Base-by-base conservation (phyloP, 495 filamentous ascomycete species). In the Talaromyces ruber region DNA sequence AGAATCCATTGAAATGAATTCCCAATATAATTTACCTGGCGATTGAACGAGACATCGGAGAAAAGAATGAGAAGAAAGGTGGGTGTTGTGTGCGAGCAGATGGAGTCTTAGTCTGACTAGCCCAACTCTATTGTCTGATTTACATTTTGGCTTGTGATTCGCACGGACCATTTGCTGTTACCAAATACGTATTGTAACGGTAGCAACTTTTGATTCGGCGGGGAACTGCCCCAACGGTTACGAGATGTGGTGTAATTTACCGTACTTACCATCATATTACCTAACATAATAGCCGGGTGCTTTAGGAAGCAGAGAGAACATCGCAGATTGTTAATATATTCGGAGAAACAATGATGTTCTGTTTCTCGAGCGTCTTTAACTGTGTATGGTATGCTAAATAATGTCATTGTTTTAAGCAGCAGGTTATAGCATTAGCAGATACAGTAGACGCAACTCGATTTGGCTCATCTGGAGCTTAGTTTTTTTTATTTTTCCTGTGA, bases 1-100 rank as follows among this genome's bases (percentile, higher is more conserved):
- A 65, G 71, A 67, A 70, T 76, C 72, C 75, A 79, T 79, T 67
- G 64, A 63, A 64, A 63, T 62, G 65, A 63, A 32, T 28, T 6
- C 50, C 6, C 21, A 28, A 18, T 4, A 4, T 4, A n/a, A 16
- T 7, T 54, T 26, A 54, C 26, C 51, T 25, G 7, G 22, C 21
- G 51, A 54, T n/a, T 54, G 62, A 64, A 59, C 51, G 55, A 62
- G 63, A 62, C 32, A 37, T 39, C 8, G 29, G 16, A 55, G 26
- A 11, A 8, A 30, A 55, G 24, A 30, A 26, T 12, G n/a, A 55
- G 12, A 29, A 18, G 53, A 34, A 18, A 56, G 28, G 34, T 14
- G 34, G 51, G 8, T 26, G 22, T 54, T 54, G 22, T 54, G 22
- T 54, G 22, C 22, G 51, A 28, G 28, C 14, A 34, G n/a, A 25